Evolutionary conservation across 2,329 filamentous ascomycete species (phyloP), one percentile per base, ranked within the genome.

Genomic region (Ophiocordyceps unilateralis): DNA sequence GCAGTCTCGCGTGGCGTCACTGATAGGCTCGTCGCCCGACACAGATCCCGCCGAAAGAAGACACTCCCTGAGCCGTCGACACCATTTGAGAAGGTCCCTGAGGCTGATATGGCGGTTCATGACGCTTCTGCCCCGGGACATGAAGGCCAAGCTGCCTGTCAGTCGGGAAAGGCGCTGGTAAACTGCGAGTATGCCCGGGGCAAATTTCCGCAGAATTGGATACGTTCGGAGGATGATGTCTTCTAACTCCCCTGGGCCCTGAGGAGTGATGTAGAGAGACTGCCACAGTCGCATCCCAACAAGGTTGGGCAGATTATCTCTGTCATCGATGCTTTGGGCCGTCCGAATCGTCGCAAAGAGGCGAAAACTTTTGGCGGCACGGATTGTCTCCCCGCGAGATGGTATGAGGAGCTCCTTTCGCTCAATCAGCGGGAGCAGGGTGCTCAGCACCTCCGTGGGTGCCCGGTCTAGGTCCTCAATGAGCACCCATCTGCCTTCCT

Each of bases 401-500:
- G 91, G 85, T 24, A 98, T 87, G 4, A 93, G 69, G 14, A 98
- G 72, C 58, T 95, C 86, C n/a, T 85, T 79, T 46, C 83, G 78
- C 61, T 98, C 91, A 46, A 98, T 88, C 9, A 98, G 70, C 10
- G 93, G 91, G 22, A 98, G 69, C 23, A 99, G 73, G 14, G 88
- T 87, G 57, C 89, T 93, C 59, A 98, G 78, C 40, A 98, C 84
- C 60, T 98, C 91, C 50, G 85, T 89, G 5, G 93, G 91, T 11
- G 91, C 91, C 48, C 89, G 79, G 57, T 98, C 88, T 36, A 99
- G 70, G 59, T 99, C 93, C 60, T 99, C 93, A 46, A 99, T 93
- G 49, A 98, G 69, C 7, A 98, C 83, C 93, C 91, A 98, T 54
- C 89, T 75, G 15, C 91, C 93, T 66, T 98, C 89, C 55, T 75